A percentile compares a stretch with the other conserved stretches of the same genome.
Evolutionary conservation across 2,329 filamentous ascomycete species (phyloP).

Genomic region (Sporothrix phasma): DNA sequence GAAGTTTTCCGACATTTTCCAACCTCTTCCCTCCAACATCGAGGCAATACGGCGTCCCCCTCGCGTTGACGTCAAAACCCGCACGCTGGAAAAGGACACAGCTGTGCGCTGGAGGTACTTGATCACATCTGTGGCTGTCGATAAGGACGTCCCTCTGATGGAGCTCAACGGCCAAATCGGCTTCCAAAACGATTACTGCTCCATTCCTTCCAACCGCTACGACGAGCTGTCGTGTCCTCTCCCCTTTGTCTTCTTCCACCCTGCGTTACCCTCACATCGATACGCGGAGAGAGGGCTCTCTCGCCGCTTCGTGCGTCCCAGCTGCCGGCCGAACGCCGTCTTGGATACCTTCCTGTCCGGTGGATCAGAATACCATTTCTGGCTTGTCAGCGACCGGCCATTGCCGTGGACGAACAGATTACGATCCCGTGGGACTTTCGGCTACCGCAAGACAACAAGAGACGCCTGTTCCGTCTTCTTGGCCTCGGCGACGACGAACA

Average conservation of each 20-base stretch:
- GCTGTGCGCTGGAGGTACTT: constrained; percentile 64
- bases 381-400: constrained; percentile 77
- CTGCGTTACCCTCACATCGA: constrained; percentile 85
- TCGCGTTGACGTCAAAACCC: constrained; percentile 44
- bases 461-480: constrained; percentile 47
- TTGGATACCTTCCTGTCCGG: constrained; percentile 78
- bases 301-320: constrained; percentile 84
- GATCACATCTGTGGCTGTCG: constrained; percentile 39
- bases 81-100: constrained; percentile 35
- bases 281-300: constrained; percentile 75
- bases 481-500: constrained; percentile 52
- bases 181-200: constrained; percentile 62
- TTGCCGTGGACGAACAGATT: constrained; percentile 53
- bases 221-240: constrained; percentile 52
- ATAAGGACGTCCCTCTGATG: constrained; percentile 47
- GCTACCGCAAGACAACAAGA: constrained; percentile 44
- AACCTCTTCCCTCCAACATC: constrained; percentile 34
- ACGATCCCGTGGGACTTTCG: constrained; percentile 60
- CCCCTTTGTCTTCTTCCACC: constrained; percentile 81
- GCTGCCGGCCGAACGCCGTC: constrained; percentile 81
- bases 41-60: constrained; percentile 35
- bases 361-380: constrained; percentile 77
- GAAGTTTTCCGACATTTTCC: constrained; percentile 59
- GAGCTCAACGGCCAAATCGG: constrained; percentile 73
- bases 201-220: constrained; percentile 57